These are phyloP conservation scores for Mortierella sp. DNA, from an alignment of 371 early-diverging fungal genomes.

Conservation along the genomic window DNA sequence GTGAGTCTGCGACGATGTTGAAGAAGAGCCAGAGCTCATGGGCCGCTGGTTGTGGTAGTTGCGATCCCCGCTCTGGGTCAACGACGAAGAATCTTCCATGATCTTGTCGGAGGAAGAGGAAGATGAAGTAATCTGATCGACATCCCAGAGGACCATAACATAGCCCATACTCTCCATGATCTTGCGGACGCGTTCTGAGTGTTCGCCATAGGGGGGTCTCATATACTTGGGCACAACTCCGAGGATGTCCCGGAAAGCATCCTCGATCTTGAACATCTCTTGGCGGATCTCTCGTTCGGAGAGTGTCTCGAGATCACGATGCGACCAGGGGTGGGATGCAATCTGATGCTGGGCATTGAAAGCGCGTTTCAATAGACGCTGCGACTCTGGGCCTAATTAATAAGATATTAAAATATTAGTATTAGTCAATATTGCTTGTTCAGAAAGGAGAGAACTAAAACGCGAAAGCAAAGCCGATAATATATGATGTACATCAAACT, in stretches of 20 bases:
- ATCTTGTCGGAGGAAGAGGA: neutral
- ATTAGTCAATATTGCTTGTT: neutral
- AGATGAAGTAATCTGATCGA: slow-evolving; percentile 45
- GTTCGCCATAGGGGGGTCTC: slow-evolving; percentile 73
- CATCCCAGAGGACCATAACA: slow-evolving; percentile 65
- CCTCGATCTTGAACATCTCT: slow-evolving; percentile 59
- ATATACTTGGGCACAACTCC: slow-evolving; percentile 70
- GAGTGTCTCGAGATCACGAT: slow-evolving; percentile 53
- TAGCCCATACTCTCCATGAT: slow-evolving; percentile 63
- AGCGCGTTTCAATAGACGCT: slow-evolving; percentile 57
- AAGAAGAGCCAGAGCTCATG: neutral
- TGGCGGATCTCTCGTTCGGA: slow-evolving; percentile 42
- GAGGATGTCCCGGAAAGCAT: slow-evolving; percentile 61
- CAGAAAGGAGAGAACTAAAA: neutral
- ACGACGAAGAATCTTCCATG: neutral
- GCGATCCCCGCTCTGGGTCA: neutral
- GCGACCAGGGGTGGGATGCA: slow-evolving; percentile 72
- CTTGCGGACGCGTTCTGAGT: slow-evolving; percentile 63
- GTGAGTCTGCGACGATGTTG: neutral
- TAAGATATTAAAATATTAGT: slow-evolving; percentile 3
- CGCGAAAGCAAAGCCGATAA: neutral
- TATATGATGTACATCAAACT: neutral
- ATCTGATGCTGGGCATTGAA: slow-evolving; percentile 64
- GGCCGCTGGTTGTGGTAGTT: neutral
- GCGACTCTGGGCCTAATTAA: slow-evolving; percentile 31